Evolutionary conservation across 306 rosid species (phyloP).

Genomic region (Ammopiptanthus mongolicus): DNA sequence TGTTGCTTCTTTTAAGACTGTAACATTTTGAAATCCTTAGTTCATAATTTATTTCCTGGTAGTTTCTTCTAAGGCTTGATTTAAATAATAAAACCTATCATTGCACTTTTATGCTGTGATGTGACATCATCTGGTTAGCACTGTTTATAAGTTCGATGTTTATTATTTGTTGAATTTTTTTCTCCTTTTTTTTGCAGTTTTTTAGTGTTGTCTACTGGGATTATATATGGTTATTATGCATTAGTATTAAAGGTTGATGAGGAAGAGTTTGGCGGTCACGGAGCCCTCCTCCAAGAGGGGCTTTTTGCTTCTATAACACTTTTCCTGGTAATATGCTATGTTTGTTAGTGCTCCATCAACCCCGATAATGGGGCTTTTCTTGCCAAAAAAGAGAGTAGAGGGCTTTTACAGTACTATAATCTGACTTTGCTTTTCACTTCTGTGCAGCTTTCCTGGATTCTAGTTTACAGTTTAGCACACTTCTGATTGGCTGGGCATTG

Average conservation of each 20-base stretch:
- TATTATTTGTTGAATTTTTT: neutral
- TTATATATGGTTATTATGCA: slow-evolving; percentile 78
- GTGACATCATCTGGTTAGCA: neutral
- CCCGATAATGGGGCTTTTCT: neutral
- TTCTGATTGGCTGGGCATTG: slow-evolving; percentile 53
- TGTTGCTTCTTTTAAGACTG: neutral
- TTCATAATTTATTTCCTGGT: neutral
- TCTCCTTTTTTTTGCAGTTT: slow-evolving; percentile 48
- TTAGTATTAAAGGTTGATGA: slow-evolving; percentile 86
- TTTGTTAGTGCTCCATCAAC: neutral
- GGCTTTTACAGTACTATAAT: neutral
- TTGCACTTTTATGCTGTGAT: neutral
- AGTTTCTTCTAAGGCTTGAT: neutral
- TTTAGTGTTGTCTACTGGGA: slow-evolving; percentile 61
- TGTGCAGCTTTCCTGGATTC: slow-evolving; percentile 87
- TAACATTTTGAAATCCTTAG: neutral
- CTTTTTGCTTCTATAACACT: slow-evolving; percentile 91
- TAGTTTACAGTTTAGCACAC: slow-evolving; percentile 92
- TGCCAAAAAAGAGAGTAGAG: neutral
- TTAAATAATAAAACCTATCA: neutral
- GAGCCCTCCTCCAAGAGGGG: slow-evolving; percentile 98
- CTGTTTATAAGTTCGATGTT: neutral
- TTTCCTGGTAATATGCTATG: slow-evolving; percentile 64
- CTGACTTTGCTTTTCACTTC: slow-evolving; percentile 4
- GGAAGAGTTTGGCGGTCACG: slow-evolving; percentile 97